A percentile compares a stretch with the other conserved stretches of the same genome.
These are phyloP conservation scores for Borovskyia barvae DNA, from an alignment of 208 protist species.

Conservation along the genomic window DNA sequence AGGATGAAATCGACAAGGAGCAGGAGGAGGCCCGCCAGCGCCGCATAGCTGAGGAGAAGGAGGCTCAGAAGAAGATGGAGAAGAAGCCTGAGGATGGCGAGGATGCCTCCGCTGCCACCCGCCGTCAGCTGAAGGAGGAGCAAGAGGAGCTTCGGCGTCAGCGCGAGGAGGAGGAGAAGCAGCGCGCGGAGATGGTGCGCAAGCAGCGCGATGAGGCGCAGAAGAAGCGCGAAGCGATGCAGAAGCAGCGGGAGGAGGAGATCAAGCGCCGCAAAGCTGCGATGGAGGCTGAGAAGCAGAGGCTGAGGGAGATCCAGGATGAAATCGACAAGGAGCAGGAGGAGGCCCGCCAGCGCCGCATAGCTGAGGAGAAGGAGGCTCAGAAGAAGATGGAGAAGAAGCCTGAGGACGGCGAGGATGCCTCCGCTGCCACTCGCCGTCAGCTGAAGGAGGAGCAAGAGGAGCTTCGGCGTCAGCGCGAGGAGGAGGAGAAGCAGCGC, in stretches of 20 bases:
- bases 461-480: slow-evolving; percentile 17
- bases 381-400: slow-evolving; percentile 22
- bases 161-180: slow-evolving; percentile 32
- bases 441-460: slow-evolving; percentile 18
- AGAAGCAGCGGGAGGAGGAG: slow-evolving; percentile 36
- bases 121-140: slow-evolving; percentile 20
- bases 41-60: slow-evolving; percentile 27
- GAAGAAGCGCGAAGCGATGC: slow-evolving; percentile 26
- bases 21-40: slow-evolving; percentile 28
- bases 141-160: slow-evolving; percentile 15
- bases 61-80: slow-evolving; percentile 26
- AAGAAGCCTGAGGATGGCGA: slow-evolving; percentile 26
- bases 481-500: slow-evolving; percentile 32
- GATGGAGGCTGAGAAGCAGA: slow-evolving; percentile 26
- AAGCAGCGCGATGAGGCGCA: slow-evolving; percentile 29
- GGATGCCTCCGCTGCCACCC: slow-evolving; percentile 12
- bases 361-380: slow-evolving; percentile 35
- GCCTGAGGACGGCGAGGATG: slow-evolving; percentile 16
- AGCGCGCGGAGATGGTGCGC: slow-evolving; percentile 22
- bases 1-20: slow-evolving; percentile 38
- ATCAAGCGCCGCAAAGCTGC: slow-evolving; percentile 34
- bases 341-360: slow-evolving; percentile 23
- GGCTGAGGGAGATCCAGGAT: slow-evolving; percentile 37
- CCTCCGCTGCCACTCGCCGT: slow-evolving; percentile 16
- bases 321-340: slow-evolving; percentile 33